Evolutionary conservation across 2,329 filamentous ascomycete genomes (phyloP), one percentile per base, ranked within the genome.

Genomic region (Ascochyta fabae): DNA sequence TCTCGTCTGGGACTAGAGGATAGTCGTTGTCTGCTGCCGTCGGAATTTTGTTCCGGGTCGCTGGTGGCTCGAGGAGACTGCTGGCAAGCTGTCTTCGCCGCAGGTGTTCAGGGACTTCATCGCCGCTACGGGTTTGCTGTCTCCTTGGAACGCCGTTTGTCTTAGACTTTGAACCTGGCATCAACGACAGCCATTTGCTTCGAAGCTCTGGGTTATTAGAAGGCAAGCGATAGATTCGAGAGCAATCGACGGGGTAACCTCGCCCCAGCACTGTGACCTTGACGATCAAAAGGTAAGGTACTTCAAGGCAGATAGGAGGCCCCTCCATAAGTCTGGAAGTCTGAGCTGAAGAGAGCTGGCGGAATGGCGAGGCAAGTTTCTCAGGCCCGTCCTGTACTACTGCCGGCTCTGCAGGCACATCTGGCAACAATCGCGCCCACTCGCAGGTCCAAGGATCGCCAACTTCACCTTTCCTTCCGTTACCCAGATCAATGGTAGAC

Each of bases 151-250:
- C 52, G 35, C 48, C 41, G 6, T 56, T 55, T 1, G 51, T 45
- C 15, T 47, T 48, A 1, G 43, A 38, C 24, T 40, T 29, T 1
- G 44, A 8, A 7, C 56, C 51, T n/a, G 56, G 36, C 35, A 82
- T 69, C 0, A 86, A 81, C 5, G 84, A 79, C 3, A 96, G 84
- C 94, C 94, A 97, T 71, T 88, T 83, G 6, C 80, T 77, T 15
- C 88, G 85, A 1, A 93, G 81, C 31, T 83, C 77, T 3, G 73
- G 56, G 46, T 81, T 69, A 26, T 63, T 75, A 3, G 79, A 75
- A n/a, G 94, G 91, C 15, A 98, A 85, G 13, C 91, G 88, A 76
- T 98, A 99, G 61, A 98, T 87, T 33, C 95, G 86, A 4, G 94
- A 91, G 72, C 89, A 90, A 3, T 86, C 78, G 0, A 78, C 81